Base-by-base conservation (phyloP, 2,329 filamentous ascomycete species). In the Sporothrix globosa region DNA sequence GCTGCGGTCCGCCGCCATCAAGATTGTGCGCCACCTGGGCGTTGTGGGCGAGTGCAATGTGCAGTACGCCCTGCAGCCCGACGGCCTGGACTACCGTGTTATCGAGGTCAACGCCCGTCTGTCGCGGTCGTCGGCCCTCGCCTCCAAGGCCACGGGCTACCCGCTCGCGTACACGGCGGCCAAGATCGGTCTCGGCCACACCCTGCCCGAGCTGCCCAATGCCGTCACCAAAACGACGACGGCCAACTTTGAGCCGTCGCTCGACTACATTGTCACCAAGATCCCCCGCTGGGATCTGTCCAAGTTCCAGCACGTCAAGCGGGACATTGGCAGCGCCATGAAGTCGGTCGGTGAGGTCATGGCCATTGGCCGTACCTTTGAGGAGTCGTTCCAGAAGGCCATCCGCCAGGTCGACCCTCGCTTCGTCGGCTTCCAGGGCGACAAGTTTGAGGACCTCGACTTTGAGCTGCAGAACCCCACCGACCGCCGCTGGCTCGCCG, bases 71-170 rank as follows among this genome's bases (percentile, higher is more conserved):
- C 88, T 99, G 73, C 93, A 97, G 81, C 96, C 96, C 19, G 94
- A 97, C 82, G 95, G 95, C 71, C 90, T 97, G 72, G 96, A 99
- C 84, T 99, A 98, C 86, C 90, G 96, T 80, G 95, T 99, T 74
- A 99, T 99, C 77, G 96, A 99, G 82, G 95, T 99, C 82, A 99
- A 99, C 80, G 96, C 96, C 75, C 95, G 96, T 90, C 90, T 99
- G 67, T 98, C 96, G 78, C 92, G 96, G 77, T 99, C 96, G 60
- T 99, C 96, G 71, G 96, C 96, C 74, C 87, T 99, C 75, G 96
- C 96, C 73, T 98, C 96, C 73, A 99, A 99, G 85, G 96, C 96
- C 74, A 99, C 96, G 70, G 96, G 96, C 74, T 99, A 98, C 81
- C 96, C 96, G 72, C 87, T 98, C 72, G 96, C 96, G 24, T 99